Evolutionary conservation across 108 stramenopile genomes (phyloP).

Genomic region (Skeletonema marinoi): DNA sequence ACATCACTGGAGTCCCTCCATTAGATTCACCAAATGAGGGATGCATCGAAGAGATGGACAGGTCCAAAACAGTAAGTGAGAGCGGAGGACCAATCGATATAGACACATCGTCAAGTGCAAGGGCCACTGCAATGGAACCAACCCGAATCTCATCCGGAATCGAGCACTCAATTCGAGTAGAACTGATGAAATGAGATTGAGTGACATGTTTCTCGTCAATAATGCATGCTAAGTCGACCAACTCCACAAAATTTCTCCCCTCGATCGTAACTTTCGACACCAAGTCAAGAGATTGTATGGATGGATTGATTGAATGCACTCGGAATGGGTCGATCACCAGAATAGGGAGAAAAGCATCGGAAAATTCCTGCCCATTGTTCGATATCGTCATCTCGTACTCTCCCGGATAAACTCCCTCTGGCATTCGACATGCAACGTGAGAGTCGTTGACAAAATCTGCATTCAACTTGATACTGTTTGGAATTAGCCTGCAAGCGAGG

Average conservation of each 20-base stretch:
- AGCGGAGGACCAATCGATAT: conserved; percentile 32
- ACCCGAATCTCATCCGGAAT: conserved; percentile 5
- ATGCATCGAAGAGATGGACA: conserved; percentile 5
- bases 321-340: conserved; percentile 31
- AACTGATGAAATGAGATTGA: conserved; percentile 15
- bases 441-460: conserved; percentile 27
- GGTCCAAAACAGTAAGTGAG: conserved; percentile 21
- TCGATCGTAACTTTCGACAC: conserved; percentile 11
- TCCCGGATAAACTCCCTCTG: conserved; percentile 21
- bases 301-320: conserved; percentile 19
- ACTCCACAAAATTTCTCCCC: conserved; percentile 26
- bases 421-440: conserved; percentile 16
- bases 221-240: conserved; percentile 24
- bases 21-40: conserved; percentile 15
- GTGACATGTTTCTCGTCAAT: conserved; percentile 11
- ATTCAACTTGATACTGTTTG: neutral
- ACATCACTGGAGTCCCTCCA: conserved; percentile 20
- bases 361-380: conserved; percentile 38
- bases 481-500: conserved; percentile 24
- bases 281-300: conserved; percentile 6
- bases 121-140: conserved; percentile 14
- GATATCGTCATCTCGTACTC: conserved; percentile 25
- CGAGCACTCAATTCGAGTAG: conserved; percentile 23
- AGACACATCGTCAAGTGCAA: conserved; percentile 9
- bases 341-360: conserved; percentile 9